A percentile compares a stretch with the other conserved stretches of the same genome.
Conservation (phyloP, 495 filamentous ascomycete species). For the Aspergillus diversus region DNA sequence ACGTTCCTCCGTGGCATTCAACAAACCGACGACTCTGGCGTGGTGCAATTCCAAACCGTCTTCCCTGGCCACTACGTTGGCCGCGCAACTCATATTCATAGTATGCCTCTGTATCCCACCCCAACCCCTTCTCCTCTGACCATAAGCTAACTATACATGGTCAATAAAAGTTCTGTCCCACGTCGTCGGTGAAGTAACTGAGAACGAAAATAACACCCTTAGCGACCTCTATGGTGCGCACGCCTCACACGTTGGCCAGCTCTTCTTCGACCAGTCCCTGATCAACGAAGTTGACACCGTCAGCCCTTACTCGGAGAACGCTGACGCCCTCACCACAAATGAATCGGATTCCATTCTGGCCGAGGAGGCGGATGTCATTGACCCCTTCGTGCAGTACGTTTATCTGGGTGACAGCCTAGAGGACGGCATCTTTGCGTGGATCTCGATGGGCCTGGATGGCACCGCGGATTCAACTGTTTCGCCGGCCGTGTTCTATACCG, state of each 20-base stretch:
- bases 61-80: slow-evolving; percentile 62
- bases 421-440: slow-evolving; percentile 44
- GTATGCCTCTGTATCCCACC: slow-evolving; percentile 19
- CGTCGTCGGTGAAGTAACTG: slow-evolving; percentile 32
- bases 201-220: slow-evolving; percentile 36
- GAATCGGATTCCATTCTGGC: slow-evolving; percentile 53
- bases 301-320: slow-evolving; percentile 61
- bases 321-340: slow-evolving; percentile 53
- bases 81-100: slow-evolving; percentile 44
- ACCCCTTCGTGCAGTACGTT: slow-evolving; percentile 63
- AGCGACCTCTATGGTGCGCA: slow-evolving; percentile 36
- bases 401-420: slow-evolving; percentile 48
- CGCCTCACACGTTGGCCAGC: slow-evolving; percentile 60
- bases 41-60: slow-evolving; percentile 54
- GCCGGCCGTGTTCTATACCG: slow-evolving; percentile 39
- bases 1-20: slow-evolving; percentile 60
- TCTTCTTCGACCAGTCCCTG: slow-evolving; percentile 65
- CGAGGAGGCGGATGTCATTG: slow-evolving; percentile 54
- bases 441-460: slow-evolving; percentile 37
- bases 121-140: not conserved
- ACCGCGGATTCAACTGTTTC: slow-evolving; percentile 30
- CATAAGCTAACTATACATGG: not conserved
- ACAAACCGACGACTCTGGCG: slow-evolving; percentile 51
- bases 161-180: slow-evolving; percentile 36
- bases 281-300: slow-evolving; percentile 49